Evolutionary conservation across 768 basidiomycete species (phyloP), one percentile per base, ranked within the genome.

Genomic region (Trametes cinnabarina): DNA sequence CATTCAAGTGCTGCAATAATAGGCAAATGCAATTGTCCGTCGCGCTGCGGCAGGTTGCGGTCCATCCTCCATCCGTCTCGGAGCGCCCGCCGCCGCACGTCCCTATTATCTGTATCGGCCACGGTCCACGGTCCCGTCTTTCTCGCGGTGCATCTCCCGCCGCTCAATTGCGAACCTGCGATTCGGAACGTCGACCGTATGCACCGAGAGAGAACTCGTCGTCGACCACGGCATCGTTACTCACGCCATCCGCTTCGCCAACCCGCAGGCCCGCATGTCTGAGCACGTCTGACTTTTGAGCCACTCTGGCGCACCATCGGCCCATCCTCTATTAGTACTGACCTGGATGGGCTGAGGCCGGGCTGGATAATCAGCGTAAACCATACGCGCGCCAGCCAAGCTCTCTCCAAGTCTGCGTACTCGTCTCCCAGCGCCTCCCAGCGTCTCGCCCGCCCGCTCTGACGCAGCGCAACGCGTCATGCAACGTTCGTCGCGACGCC

Each of bases 1-100:
- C 4, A 22, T 20, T 15, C 40, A 42, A 20, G 4, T 4, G 40
- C n/a, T n/a, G n/a, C n/a, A n/a, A n/a, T 7, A 32, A 32, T 32
- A 10, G 26, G 20, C 14, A 55, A 55, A 47, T 39, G 23, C 34
- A 37, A 37, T 47, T 26, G 44, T 37, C 44, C 53, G 44, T 26
- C 12, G 37, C 35, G 30, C 17, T 20, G 10, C 19, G 26, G 26
- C 25, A 14, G 46, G 54, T 12, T 19, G 35, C 32, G 54, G 51
- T 28, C 20, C 51, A 43, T 35, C 47, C 54, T 47, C 54, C 54
- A 55, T 41, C 54, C 46, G 17, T 20, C 26, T 55, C 54, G 54
- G 54, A 55, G 54, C 54, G 54, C 54, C 54, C 54, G 54, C 37
- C 11, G 28, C 30, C 9, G 3, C 44, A 2, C 25, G 25, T 22